Percentiles rank a stretch among this genome's conserved stretches.
Conservation (phyloP, 75 land plant species). For the Cunninghamia lanceolata region DNA sequence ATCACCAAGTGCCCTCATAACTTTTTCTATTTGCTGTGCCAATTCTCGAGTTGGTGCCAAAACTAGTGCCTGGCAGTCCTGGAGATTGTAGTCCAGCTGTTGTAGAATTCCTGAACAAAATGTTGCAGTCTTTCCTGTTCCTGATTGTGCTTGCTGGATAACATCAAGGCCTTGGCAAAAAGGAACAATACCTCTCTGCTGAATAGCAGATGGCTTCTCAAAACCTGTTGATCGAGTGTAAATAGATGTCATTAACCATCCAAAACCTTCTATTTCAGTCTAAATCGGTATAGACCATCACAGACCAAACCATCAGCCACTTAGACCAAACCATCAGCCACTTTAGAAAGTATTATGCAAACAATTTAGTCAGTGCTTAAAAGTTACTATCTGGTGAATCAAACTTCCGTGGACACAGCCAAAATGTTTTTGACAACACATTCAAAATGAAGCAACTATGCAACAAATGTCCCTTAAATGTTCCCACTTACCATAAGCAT, state of each 20-base stretch:
- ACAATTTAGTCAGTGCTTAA: not conserved
- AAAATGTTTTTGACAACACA: not conserved
- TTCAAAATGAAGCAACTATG: not conserved
- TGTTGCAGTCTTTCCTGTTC: conserved; percentile 79
- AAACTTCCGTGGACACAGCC: not conserved
- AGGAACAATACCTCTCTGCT: conserved; percentile 79
- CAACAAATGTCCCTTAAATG: not conserved
- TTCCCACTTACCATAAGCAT: conserved; percentile 57
- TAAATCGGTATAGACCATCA: not conserved
- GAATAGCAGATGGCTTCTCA: conserved; percentile 76
- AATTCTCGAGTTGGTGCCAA: conserved; percentile 72
- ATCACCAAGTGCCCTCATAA: conserved; percentile 83
- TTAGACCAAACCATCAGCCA: not conserved
- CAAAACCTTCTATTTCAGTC: not conserved
- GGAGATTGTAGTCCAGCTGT: conserved; percentile 55
- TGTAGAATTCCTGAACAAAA: conserved; percentile 72
- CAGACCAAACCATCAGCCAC: not conserved
- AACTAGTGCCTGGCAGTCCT: conserved; percentile 69
- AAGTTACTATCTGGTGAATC: not conserved
- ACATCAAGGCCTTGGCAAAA: conserved; percentile 64
- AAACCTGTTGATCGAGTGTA: conserved; percentile 35
- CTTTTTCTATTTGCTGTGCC: conserved; percentile 79
- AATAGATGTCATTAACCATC: not conserved
- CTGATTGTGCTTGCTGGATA: conserved; percentile 73
- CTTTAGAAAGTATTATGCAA: not conserved